Evolutionary conservation across 2,329 filamentous ascomycete species (phyloP).

Genomic region (Nothophaeocryptopus gaeumannii): DNA sequence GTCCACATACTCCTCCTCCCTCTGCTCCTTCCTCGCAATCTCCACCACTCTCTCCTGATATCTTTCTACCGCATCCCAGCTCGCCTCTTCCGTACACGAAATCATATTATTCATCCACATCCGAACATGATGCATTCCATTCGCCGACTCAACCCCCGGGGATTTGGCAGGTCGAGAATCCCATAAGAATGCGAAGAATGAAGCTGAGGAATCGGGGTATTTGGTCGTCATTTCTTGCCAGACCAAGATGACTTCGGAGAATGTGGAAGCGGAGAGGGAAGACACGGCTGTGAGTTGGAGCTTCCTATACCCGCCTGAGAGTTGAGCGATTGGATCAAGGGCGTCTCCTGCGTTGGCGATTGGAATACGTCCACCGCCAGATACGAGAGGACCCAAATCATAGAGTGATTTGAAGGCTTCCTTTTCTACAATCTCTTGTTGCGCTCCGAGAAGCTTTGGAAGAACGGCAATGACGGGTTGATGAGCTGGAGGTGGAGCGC

Average conservation of each 20-base stretch:
- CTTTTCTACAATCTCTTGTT: neutral
- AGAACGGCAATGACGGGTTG: slow-evolving; percentile 12
- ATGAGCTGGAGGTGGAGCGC: slow-evolving; percentile 29
- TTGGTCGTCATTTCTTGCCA: slow-evolving; percentile 3
- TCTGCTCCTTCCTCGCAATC: neutral
- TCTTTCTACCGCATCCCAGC: neutral
- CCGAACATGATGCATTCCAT: neutral
- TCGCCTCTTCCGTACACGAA: neutral
- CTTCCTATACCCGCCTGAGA: slow-evolving; percentile 27
- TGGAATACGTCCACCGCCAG: slow-evolving; percentile 21
- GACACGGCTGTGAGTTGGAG: slow-evolving; percentile 29
- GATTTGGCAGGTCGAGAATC: slow-evolving; percentile 6
- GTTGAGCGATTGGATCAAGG: slow-evolving; percentile 21
- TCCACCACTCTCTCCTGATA: neutral
- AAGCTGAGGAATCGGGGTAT: neutral
- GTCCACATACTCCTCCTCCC: neutral
- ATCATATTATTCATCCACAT: neutral
- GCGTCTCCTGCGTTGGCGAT: slow-evolving; percentile 29
- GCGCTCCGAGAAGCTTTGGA: slow-evolving; percentile 12
- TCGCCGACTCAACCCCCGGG: neutral
- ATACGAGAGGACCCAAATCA: slow-evolving; percentile 24
- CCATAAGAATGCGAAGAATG: slow-evolving; percentile 10
- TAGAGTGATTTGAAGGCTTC: slow-evolving; percentile 27
- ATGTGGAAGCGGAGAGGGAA: neutral
- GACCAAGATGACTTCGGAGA: neutral